Evolutionary conservation across 805 yeast species (phyloP).

Genomic region (Candida bentonensis): DNA sequence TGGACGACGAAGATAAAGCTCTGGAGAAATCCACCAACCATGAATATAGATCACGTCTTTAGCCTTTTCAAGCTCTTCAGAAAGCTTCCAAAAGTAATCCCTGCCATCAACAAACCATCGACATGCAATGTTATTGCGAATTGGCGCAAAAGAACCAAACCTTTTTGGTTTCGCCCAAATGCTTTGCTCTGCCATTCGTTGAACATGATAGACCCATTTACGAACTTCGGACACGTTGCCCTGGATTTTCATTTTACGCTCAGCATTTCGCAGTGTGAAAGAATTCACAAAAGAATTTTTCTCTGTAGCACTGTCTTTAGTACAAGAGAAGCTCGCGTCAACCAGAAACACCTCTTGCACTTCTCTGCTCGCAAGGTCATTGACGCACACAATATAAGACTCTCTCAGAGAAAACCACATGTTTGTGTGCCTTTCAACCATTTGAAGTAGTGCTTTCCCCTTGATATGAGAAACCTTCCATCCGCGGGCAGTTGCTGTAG

Average conservation of each 20-base stretch:
- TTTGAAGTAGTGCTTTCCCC: conserved; percentile 63
- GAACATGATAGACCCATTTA: not conserved
- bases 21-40: conserved; percentile 99
- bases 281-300: conserved; percentile 20
- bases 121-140: conserved; percentile 70
- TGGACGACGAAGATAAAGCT: conserved; percentile 82
- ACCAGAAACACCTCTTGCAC: conserved; percentile 85
- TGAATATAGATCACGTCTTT: conserved; percentile 86
- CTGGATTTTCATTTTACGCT: conserved; percentile 29
- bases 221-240: not conserved
- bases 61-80: conserved; percentile 86
- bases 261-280: conserved; percentile 19
- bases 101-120: conserved; percentile 97
- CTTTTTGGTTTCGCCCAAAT: conserved; percentile 64
- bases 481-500: conserved; percentile 79
- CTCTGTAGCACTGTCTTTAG: conserved; percentile 32
- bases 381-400: conserved; percentile 73
- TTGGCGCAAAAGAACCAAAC: conserved; percentile 87
- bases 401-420: conserved; percentile 87
- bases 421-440: conserved; percentile 80
- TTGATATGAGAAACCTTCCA: conserved; percentile 90
- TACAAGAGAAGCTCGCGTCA: conserved; percentile 32
- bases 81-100: conserved; percentile 93
- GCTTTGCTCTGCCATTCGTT: conserved; percentile 50
- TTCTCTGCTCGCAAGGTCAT: conserved; percentile 72